A percentile compares a stretch with the other conserved stretches of the same genome.
These are phyloP conservation scores for Fusarium sp. DNA, from an alignment of 2,329 filamentous ascomycete genomes.

Conservation along the genomic window DNA sequence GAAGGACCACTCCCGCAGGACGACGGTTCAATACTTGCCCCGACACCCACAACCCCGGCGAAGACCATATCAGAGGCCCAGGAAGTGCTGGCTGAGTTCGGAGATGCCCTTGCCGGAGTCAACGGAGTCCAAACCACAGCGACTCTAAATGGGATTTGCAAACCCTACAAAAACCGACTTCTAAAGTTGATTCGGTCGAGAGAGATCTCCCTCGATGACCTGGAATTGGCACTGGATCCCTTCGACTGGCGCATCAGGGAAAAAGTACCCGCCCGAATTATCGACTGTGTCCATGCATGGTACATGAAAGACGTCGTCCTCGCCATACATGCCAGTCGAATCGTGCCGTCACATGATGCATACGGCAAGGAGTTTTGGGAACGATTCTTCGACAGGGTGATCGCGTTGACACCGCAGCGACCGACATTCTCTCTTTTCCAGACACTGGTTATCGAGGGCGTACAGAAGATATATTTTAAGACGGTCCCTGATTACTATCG, in stretches of 20 bases:
- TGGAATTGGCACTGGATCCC: constrained; percentile 35
- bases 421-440: constrained; percentile 24
- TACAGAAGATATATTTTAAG: background rate
- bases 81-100: constrained; percentile 5
- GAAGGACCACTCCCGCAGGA: constrained; percentile 26
- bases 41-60: background rate
- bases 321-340: constrained; percentile 18
- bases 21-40: background rate
- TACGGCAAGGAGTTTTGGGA: constrained; percentile 29
- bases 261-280: background rate
- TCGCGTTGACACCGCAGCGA: constrained; percentile 25
- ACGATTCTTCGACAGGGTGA: constrained; percentile 16
- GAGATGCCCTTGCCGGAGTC: constrained; percentile 5
- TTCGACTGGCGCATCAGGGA: constrained; percentile 24
- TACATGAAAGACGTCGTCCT: constrained; percentile 25
- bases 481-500: constrained; percentile 4
- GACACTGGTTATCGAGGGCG: background rate
- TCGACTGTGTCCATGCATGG: constrained; percentile 24
- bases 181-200: constrained; percentile 18
- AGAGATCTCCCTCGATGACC: constrained; percentile 27
- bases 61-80: background rate
- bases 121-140: background rate
- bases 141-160: constrained; percentile 17
- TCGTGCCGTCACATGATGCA: constrained; percentile 1
- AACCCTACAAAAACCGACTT: constrained; percentile 15